Evolutionary conservation across 2,329 filamentous ascomycete species (phyloP).

Genomic region (Alternaria sp.): DNA sequence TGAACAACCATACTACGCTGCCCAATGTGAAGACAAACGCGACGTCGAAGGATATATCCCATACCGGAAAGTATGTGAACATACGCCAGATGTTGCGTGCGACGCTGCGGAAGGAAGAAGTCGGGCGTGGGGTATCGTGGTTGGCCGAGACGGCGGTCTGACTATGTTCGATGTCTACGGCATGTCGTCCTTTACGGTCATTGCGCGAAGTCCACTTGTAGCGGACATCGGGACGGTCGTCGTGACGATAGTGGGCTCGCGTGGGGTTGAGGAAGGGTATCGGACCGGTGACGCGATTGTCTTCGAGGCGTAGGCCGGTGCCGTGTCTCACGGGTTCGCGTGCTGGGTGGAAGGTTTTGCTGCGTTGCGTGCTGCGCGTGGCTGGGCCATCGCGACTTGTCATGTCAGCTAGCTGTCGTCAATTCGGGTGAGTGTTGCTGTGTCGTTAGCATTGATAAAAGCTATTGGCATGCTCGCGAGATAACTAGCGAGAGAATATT

Average conservation of each 20-base stretch:
- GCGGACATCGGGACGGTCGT: conserved; percentile 41
- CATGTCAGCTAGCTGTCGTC: background rate
- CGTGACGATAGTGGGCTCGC: conserved; percentile 17
- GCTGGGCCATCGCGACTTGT: background rate
- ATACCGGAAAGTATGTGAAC: conserved; percentile 59
- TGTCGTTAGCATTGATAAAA: background rate
- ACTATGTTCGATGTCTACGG: conserved; percentile 37
- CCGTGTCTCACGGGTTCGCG: conserved; percentile 34
- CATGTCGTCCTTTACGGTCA: conserved; percentile 53
- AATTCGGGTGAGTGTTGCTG: background rate
- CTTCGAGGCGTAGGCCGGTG: conserved; percentile 26
- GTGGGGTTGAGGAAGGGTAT: conserved; percentile 60
- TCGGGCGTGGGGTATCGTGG: conserved; percentile 42
- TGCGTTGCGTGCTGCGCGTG: conserved; percentile 24
- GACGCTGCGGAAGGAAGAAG: conserved; percentile 40
- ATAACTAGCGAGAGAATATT: background rate
- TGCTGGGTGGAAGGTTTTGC: conserved; percentile 31
- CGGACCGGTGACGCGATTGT: conserved; percentile 47
- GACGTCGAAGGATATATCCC: conserved; percentile 64
- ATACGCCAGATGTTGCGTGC: conserved; percentile 54
- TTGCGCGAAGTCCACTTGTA: conserved; percentile 52
- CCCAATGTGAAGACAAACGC: conserved; percentile 62
- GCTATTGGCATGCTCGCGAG: background rate
- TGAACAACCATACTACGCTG: conserved; percentile 54
- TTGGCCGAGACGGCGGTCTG: conserved; percentile 14